Base-by-base conservation (phyloP, 78 protist genomes). In the Dictyostelium citrinum region DNA sequence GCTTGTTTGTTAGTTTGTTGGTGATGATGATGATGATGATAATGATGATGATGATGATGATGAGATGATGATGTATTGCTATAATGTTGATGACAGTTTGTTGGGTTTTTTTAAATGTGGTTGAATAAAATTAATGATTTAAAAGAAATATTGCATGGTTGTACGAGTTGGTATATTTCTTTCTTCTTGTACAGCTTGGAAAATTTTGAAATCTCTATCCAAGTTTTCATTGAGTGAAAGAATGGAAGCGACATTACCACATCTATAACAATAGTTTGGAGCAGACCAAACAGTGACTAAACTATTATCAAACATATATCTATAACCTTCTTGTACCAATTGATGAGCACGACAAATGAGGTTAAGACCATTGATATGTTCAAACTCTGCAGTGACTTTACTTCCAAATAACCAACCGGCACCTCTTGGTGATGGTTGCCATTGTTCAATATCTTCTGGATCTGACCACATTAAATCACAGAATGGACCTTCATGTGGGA, bases 231-330 rank as follows among this genome's bases (percentile, higher is more conserved):
- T 91, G n/a, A 99, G 29, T 24, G 61, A 16, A 22, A 99, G 90
- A 35, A 99, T 97, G 39, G 98, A 82, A 4, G 99, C 99, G 1
- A 95, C 98, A 85, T 99, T 99, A 70, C 98, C 98, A 75, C 98
- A 98, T 27, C 98, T 61, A 95, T 99, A 99, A 97, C 99, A 98
- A 96, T 99, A 99, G 96, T 99, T 99, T 33, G 99, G 99, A 16
- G 99, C 99, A 0, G 99, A 98, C 99, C 99, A 99, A 35, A 99
- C 99, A 11, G 99, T 99, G 24, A 98, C 99, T 9, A 99, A 96
- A 3, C 31, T 20, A 22, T 96, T 77, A 10, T 97, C 90, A 80
- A 98, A 99, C 96, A 91, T 90, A 91, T 97, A 98, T 88, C 98
- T 97, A 95, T 96, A 97, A 16, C 99, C 99, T 76, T 99, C 99